Conservation (phyloP, 306 rosid genomes). For the Pachyrhizus erosus region DNA sequence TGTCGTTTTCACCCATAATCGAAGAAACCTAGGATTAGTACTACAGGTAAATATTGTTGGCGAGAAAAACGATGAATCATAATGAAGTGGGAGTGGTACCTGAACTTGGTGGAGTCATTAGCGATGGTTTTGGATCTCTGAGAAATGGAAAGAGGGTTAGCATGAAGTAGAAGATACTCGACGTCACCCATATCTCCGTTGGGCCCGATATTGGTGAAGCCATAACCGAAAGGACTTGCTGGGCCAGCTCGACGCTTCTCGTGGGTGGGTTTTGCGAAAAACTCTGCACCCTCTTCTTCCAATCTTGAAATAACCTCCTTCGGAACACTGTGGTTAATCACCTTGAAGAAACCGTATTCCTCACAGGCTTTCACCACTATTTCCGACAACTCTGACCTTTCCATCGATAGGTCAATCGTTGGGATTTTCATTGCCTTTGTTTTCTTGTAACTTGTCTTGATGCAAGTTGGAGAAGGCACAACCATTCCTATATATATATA, state of each 20-base stretch:
- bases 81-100: conserved; percentile 47
- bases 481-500: conserved; percentile 52
- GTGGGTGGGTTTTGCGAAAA: conserved; percentile 55
- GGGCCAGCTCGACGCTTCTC: conserved; percentile 79
- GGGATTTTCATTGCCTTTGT: conserved; percentile 73
- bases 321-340: conserved; percentile 76
- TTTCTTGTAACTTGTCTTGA: conserved; percentile 64
- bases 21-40: too few species aligned
- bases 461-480: conserved; percentile 63
- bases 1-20: too few species aligned
- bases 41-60: too few species aligned
- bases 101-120: conserved; percentile 65
- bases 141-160: conserved; percentile 56
- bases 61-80: neutral
- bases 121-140: conserved; percentile 61
- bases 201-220: conserved; percentile 77
- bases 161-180: conserved; percentile 85
- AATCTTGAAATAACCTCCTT: conserved; percentile 53
- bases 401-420: conserved; percentile 72
- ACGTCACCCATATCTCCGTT: conserved; percentile 92
- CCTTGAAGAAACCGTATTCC: conserved; percentile 82
- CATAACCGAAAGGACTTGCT: conserved; percentile 83
- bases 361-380: conserved; percentile 67
- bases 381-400: conserved; percentile 56
- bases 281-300: conserved; percentile 63